Conservation (phyloP, 345 rosid species). For the Pistacia integerrima region DNA sequence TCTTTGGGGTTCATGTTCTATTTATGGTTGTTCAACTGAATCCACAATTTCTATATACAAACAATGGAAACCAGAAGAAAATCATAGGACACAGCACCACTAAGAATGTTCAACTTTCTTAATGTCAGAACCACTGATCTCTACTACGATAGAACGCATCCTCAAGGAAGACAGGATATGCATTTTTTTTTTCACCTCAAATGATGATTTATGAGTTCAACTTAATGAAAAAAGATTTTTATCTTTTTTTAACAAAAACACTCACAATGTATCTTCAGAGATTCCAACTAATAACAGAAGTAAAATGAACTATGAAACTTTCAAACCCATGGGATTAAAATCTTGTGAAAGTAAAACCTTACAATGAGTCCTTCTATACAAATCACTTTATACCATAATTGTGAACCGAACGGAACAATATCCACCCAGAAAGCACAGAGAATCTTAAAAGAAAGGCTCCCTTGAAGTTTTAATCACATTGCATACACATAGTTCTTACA, state of each 20-base stretch:
- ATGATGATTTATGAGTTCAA: neutral
- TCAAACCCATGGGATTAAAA: neutral
- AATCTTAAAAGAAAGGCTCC: neutral
- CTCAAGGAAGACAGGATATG: neutral
- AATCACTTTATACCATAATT: neutral
- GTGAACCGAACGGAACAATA: neutral
- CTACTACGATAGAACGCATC: neutral
- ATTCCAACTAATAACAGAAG: neutral
- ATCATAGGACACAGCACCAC: neutral
- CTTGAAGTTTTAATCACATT: slow-evolving; percentile 7
- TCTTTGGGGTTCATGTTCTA: neutral
- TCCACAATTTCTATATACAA: neutral
- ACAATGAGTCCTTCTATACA: neutral
- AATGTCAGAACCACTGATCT: neutral
- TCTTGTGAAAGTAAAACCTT: too few relatives aligned
- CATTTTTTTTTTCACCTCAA: neutral
- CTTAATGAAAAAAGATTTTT: neutral
- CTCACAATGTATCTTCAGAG: neutral
- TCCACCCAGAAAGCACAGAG: slow-evolving; percentile 13
- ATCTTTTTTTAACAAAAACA: neutral
- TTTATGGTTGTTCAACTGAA: neutral
- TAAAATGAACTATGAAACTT: neutral
- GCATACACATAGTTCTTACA: neutral
- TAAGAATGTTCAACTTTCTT: slow-evolving; percentile 3
- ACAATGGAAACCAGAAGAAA: neutral